Base-by-base conservation (phyloP, 306 rosid genomes). In the Alnus glutinosa region DNA sequence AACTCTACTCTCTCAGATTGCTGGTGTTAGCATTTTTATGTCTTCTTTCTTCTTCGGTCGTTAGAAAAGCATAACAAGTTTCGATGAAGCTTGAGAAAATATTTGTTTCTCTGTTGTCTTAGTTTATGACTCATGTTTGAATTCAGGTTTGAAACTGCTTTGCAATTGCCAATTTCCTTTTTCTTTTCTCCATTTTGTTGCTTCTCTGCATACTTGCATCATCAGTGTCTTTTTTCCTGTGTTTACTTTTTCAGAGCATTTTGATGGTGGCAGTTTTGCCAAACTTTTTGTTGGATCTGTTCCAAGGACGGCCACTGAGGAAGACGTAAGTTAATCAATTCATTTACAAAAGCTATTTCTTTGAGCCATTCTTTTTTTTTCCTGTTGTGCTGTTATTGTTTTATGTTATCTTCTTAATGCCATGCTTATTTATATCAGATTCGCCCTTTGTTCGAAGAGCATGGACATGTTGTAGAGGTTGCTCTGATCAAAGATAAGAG, bases 281-380 rank as follows among this genome's bases (percentile, higher is more conserved):
- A 95, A 95, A 75, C 98, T 95, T 68, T 93, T 95, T 80, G 92
- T 91, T 70, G 98, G 98, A 76, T 93, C 97, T 63, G 98, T 95
- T 83, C 99, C 98, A 13, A 88, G 96, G 85, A 90, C 94, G 28
- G 93, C 94, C 70, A 87, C 87, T 5, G 99, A 95, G 88, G 99
- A 86, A 85, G 93, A 91, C 84, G 98, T 93, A 78, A 87, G 89
- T 79, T 48, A 42, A 57, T 66, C 55, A 61, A 54, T 54, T 39
- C 15, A n/a, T 37, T 42, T 44, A 6, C 67, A n/a, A 78, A 71
- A 55, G 30, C 51, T 42, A 23, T 5, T 23, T 46, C 5, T 44
- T 42, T 44, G 30, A 58, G 11, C 69, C 59, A 19, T 66, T 32
- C 71, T 76, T 64, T 54, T 55, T 13, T 34, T 34, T 34, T 42